Percentiles rank a stretch among this genome's conserved stretches.
Evolutionary conservation across 148 eudicot species (phyloP).

Genomic region (Nyssa sinensis): DNA sequence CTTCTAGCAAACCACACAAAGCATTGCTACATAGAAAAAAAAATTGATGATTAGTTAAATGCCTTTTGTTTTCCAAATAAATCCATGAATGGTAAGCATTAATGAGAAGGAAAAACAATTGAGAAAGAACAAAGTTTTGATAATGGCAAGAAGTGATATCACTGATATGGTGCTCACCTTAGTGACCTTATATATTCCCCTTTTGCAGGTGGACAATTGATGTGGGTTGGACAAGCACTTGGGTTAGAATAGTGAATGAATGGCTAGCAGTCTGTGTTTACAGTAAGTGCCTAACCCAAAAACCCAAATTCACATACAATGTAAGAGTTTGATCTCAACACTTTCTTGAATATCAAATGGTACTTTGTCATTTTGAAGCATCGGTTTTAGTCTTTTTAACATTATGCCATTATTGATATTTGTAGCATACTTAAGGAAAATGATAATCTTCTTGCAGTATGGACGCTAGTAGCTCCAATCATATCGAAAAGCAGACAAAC

Average conservation of each 20-base stretch:
- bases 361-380: neutral
- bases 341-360: no score
- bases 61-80: neutral
- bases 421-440: neutral
- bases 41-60: neutral
- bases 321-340: neutral
- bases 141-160: neutral
- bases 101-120: neutral
- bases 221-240: slow-evolving; percentile 95
- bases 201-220: slow-evolving; percentile 79
- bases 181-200: neutral
- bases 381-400: no score
- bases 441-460: slow-evolving; percentile 49
- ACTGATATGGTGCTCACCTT: neutral
- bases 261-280: slow-evolving; percentile 87
- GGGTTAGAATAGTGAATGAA: slow-evolving; percentile 83
- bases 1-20: neutral
- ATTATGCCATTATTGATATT: neutral
- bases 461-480: slow-evolving; percentile 82
- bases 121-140: neutral
- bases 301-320: neutral
- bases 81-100: neutral
- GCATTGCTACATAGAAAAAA: neutral
- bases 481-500: slow-evolving; percentile 64
- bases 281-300: slow-evolving; percentile 39